Conservation (phyloP, 495 filamentous ascomycete species). For the Parmelia sp. region DNA sequence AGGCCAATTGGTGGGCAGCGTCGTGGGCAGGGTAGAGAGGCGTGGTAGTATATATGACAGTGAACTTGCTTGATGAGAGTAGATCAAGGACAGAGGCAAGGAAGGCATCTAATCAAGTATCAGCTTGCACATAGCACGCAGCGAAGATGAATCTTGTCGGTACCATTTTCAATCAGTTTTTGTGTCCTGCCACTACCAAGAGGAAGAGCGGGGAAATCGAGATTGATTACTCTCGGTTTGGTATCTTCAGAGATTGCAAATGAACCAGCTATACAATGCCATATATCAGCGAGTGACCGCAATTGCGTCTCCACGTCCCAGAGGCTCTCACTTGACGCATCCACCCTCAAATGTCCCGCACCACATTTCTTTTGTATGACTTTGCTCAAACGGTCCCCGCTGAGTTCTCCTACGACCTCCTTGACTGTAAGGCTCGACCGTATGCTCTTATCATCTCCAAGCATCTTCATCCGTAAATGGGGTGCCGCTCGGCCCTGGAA, state of each 20-base stretch:
- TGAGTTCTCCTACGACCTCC: constrained; percentile 58
- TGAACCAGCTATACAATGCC: constrained; percentile 34
- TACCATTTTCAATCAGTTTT: constrained; percentile 47
- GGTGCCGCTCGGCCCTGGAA: constrained; percentile 51
- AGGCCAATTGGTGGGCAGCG: background rate
- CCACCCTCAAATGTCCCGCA: constrained; percentile 46
- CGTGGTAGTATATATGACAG: constrained; percentile 57
- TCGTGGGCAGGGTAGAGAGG: constrained; percentile 12
- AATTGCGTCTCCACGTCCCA: background rate
- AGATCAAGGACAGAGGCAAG: constrained; percentile 51
- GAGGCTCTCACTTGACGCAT: constrained; percentile 54
- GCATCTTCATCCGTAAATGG: constrained; percentile 52
- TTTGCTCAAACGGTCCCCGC: constrained; percentile 49
- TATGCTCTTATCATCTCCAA: constrained; percentile 43
- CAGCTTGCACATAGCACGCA: too few relatives aligned
- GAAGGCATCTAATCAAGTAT: constrained; percentile 46
- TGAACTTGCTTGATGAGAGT: constrained; percentile 50
- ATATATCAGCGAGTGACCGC: constrained; percentile 9
- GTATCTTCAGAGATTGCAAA: constrained; percentile 42
- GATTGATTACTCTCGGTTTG: constrained; percentile 43
- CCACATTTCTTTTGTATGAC: constrained; percentile 48
- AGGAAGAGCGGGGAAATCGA: constrained; percentile 49
- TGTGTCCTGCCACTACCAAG: constrained; percentile 34
- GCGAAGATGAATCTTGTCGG: too few relatives aligned
- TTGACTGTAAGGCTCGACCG: constrained; percentile 47